These are phyloP conservation scores for Botrytis galanthina DNA, from an alignment of 2,329 filamentous ascomycete genomes.

Conservation along the genomic window DNA sequence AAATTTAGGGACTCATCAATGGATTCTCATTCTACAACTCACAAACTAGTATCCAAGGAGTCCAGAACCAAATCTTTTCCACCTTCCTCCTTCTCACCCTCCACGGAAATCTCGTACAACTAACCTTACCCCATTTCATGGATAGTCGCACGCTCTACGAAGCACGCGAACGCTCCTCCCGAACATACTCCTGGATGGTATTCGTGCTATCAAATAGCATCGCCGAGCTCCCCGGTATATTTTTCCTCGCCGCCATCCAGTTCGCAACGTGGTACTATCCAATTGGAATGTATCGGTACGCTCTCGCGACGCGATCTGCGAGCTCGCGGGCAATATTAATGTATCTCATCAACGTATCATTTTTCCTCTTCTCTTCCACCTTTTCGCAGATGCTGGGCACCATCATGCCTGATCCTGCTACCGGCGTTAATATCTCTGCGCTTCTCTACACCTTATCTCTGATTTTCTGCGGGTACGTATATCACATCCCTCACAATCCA, in stretches of 20 bases:
- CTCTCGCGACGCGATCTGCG: constrained; percentile 37
- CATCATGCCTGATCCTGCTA: background rate
- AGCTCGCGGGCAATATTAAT: constrained; percentile 38
- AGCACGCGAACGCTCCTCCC: constrained; percentile 10
- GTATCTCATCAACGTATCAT: background rate
- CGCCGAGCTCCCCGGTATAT: constrained; percentile 79
- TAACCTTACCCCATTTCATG: constrained; percentile 64
- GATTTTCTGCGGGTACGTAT: background rate
- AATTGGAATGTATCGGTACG: constrained; percentile 69
- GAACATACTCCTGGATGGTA: constrained; percentile 34
- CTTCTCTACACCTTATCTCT: background rate
- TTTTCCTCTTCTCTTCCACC: background rate
- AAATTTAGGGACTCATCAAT: background rate
- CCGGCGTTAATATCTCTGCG: background rate
- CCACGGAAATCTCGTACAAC: constrained; percentile 47
- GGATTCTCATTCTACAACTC: background rate
- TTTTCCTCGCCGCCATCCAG: constrained; percentile 57
- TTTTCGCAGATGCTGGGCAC: background rate
- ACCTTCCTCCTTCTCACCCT: constrained; percentile 47
- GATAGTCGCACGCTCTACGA: background rate
- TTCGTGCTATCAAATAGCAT: constrained; percentile 48
- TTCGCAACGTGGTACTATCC: constrained; percentile 70
- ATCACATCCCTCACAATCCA: background rate
- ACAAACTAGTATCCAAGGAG: background rate
- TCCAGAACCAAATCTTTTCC: constrained; percentile 62